Conservation (phyloP, 306 rosid species). For the Argentina anserina region DNA sequence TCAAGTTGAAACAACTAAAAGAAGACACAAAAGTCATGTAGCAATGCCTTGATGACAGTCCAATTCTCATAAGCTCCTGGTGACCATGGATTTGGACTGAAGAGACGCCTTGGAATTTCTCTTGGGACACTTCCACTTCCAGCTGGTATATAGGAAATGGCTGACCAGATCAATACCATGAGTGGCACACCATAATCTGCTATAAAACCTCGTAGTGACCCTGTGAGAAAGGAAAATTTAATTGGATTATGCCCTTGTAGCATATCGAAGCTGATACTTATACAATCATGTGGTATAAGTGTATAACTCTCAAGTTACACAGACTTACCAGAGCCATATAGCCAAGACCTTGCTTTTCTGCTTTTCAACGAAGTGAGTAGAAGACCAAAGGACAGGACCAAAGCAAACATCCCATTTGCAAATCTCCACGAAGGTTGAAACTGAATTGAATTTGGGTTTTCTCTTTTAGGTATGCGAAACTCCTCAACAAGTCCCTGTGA, state of each 20-base stretch:
- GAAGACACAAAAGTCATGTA: constrained; percentile 10
- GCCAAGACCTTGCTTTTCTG: constrained; percentile 80
- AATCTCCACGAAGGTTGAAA: constrained; percentile 81
- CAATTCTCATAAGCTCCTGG: constrained; percentile 66
- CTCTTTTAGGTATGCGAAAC: constrained; percentile 59
- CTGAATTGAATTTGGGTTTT: constrained; percentile 42
- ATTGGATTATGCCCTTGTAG: not conserved
- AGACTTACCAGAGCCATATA: constrained; percentile 62
- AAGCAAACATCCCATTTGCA: constrained; percentile 81
- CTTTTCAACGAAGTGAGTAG: constrained; percentile 65
- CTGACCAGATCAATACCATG: constrained; percentile 76
- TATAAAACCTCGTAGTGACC: constrained; percentile 56
- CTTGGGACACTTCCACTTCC: constrained; percentile 51
- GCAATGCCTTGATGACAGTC: constrained; percentile 65
- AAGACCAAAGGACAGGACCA: constrained; percentile 74
- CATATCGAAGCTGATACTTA: not conserved
- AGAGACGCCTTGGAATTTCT: constrained; percentile 77
- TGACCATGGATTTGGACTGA: constrained; percentile 89
- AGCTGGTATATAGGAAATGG: constrained; percentile 61
- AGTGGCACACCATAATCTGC: constrained; percentile 84
- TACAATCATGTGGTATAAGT: not conserved
- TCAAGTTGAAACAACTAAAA: not conserved
- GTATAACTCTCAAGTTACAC: not conserved
- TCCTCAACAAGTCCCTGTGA: constrained; percentile 64
- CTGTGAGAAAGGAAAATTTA: constrained; percentile 32